Evolutionary conservation across 805 yeast genomes (phyloP).

Genomic region (Suhomyces emberorum): DNA sequence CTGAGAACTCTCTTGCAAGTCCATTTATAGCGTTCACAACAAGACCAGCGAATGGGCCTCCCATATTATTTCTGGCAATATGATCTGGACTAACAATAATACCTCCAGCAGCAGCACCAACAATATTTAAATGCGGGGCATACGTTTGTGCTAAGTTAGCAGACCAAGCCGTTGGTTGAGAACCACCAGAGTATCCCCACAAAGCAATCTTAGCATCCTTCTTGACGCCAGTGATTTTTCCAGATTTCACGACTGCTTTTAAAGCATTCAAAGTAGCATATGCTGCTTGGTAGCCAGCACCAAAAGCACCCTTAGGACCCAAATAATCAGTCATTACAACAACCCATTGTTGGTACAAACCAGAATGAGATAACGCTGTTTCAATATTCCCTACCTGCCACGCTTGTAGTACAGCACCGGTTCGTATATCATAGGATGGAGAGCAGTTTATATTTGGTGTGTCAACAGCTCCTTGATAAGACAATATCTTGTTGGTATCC

Average conservation of each 20-base stretch:
- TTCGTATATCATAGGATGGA: slow-evolving; percentile 22
- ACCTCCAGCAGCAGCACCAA: slow-evolving; percentile 37
- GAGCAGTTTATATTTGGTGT: slow-evolving; percentile 24
- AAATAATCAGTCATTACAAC: slow-evolving; percentile 20
- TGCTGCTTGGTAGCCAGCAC: slow-evolving; percentile 19
- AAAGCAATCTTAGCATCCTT: slow-evolving; percentile 13
- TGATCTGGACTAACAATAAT: slow-evolving; percentile 30
- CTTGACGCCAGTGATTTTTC: slow-evolving; percentile 13
- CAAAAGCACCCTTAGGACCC: slow-evolving; percentile 18
- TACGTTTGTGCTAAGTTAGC: slow-evolving; percentile 20
- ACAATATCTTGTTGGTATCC: slow-evolving; percentile 22
- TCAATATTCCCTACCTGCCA: neutral
- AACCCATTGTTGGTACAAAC: slow-evolving; percentile 18
- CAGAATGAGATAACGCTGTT: neutral
- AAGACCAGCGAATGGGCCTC: slow-evolving; percentile 26
- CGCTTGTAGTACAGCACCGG: slow-evolving; percentile 4
- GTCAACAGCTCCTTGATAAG: slow-evolving; percentile 30
- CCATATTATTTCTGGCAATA: slow-evolving; percentile 21
- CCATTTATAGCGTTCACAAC: slow-evolving; percentile 29
- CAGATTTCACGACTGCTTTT: slow-evolving; percentile 14
- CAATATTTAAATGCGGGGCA: slow-evolving; percentile 19
- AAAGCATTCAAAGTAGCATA: slow-evolving; percentile 18
- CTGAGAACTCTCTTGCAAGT: slow-evolving; percentile 28
- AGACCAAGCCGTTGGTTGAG: slow-evolving; percentile 24
- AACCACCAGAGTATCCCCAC: slow-evolving; percentile 28